Conservation (phyloP, 768 basidiomycete genomes). For the Phanerodontia chrysosporium region DNA sequence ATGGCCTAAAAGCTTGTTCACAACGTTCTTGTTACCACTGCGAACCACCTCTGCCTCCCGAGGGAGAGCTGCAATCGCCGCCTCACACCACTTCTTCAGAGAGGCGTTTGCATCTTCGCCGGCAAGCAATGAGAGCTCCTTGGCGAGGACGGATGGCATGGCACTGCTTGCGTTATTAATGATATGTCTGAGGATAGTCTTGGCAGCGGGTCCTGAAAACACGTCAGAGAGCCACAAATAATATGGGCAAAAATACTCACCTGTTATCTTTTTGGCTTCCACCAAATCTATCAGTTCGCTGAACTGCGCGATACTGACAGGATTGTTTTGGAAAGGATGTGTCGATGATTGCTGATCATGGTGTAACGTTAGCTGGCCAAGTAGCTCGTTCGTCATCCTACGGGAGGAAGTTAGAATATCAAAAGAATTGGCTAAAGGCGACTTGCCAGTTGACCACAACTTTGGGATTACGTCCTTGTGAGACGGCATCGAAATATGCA, state of each 20-base stretch:
- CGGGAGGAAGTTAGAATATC: neutral
- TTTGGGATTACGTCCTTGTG: conserved; percentile 55
- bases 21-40: conserved; percentile 67
- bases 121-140: conserved; percentile 44
- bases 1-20: conserved; percentile 78
- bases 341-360: neutral
- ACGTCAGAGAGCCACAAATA: conserved; percentile 4
- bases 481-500: conserved; percentile 77
- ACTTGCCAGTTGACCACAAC: conserved; percentile 81
- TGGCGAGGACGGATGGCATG: conserved; percentile 40
- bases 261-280: conserved; percentile 59
- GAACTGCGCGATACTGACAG: conserved; percentile 59
- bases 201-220: conserved; percentile 70
- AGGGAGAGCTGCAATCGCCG: conserved; percentile 65
- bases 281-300: conserved; percentile 79
- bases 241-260: conserved; percentile 32
- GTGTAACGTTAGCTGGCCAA: conserved; percentile 65
- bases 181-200: conserved; percentile 69
- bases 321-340: conserved; percentile 30
- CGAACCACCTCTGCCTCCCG: conserved; percentile 61
- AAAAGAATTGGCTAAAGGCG: neutral
- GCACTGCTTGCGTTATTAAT: conserved; percentile 41
- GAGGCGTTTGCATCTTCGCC: conserved; percentile 32
- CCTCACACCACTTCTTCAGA: conserved; percentile 51
- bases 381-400: conserved; percentile 87